Percentiles rank a stretch among this genome's conserved stretches.
phyloP scores from a whole-genome alignment of 257 asterid species.

The Voacanga thouarsii region DNA sequence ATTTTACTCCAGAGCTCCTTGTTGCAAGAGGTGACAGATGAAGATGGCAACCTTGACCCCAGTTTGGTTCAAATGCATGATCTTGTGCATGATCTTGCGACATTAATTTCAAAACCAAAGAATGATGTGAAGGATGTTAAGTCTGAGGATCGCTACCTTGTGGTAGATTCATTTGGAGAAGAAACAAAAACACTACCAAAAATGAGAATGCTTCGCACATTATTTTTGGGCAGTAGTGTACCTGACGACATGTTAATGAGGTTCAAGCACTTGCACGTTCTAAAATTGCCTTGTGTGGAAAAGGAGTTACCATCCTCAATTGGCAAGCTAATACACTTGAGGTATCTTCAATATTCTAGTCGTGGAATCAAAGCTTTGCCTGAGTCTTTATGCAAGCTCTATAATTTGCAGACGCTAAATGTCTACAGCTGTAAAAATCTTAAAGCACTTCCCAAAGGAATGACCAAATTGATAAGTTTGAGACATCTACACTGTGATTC shows the following conservation, averaged over 20 bases:
- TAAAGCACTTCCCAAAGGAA: conserved; percentile 9
- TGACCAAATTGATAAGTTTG: conserved; percentile 18
- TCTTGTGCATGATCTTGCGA: conserved; percentile 35
- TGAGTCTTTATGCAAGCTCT: conserved; percentile 20
- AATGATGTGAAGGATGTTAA: not conserved
- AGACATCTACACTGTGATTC: conserved; percentile 20
- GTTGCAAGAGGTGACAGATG: conserved; percentile 23
- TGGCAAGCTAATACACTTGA: conserved; percentile 22
- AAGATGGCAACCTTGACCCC: not conserved
- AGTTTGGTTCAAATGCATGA: conserved; percentile 30
- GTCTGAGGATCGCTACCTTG: conserved; percentile 5
- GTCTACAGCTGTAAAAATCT: not conserved
- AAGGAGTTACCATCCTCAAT: not conserved
- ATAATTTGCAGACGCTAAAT: conserved; percentile 25
- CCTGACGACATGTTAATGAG: not conserved
- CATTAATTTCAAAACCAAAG: conserved; percentile 9
- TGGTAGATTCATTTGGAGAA: not conserved
- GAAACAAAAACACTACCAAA: not conserved
- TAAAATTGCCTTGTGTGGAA: not conserved
- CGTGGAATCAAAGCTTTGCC: conserved; percentile 11
- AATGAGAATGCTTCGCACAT: not conserved
- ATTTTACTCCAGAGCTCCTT: conserved; percentile 25
- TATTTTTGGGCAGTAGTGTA: not conserved
- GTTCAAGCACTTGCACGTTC: conserved; percentile 20
- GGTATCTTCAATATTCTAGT: conserved; percentile 19